Evolutionary conservation across 495 filamentous ascomycete genomes (phyloP).

Genomic region (Neurospora tetraspora): DNA sequence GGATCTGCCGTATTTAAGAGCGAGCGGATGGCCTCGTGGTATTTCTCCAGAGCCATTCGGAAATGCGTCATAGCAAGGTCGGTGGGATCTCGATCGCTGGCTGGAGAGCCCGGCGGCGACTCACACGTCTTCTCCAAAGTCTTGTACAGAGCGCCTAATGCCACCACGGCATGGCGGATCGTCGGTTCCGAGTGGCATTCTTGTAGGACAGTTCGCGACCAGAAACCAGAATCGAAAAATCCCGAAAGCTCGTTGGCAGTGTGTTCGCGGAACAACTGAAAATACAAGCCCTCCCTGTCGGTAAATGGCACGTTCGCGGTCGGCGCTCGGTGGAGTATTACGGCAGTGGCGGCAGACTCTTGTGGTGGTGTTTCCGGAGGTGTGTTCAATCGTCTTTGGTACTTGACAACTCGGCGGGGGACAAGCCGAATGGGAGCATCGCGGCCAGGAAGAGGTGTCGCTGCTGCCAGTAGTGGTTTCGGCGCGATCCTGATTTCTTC

Average conservation of each 20-base stretch:
- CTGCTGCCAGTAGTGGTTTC: constrained; percentile 21
- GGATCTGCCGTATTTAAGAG: constrained; percentile 25
- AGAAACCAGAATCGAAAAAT: constrained; percentile 53
- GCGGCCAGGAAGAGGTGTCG: constrained; percentile 14
- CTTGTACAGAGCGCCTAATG: constrained; percentile 54
- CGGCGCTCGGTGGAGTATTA: constrained; percentile 19
- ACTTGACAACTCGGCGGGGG: constrained; percentile 15
- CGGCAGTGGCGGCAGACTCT: not conserved
- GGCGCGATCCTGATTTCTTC: constrained; percentile 36
- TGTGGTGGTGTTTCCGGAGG: constrained; percentile 26
- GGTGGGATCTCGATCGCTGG: constrained; percentile 14
- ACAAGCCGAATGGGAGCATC: constrained; percentile 13
- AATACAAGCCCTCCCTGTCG: constrained; percentile 43
- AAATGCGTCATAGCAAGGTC: constrained; percentile 32
- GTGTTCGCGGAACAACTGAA: constrained; percentile 48
- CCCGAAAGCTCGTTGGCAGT: constrained; percentile 51
- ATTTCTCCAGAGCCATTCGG: constrained; percentile 35
- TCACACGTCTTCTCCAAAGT: constrained; percentile 44
- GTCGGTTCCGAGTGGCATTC: constrained; percentile 51
- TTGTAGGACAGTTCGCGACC: constrained; percentile 47
- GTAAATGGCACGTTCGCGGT: constrained; percentile 27
- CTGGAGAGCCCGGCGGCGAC: constrained; percentile 34
- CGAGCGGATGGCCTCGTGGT: constrained; percentile 31
- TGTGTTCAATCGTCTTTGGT: constrained; percentile 21
- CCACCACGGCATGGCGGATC: constrained; percentile 56